Evolutionary conservation across 2,329 filamentous ascomycete genomes (phyloP).

Genomic region (Parastagonospora avenae): DNA sequence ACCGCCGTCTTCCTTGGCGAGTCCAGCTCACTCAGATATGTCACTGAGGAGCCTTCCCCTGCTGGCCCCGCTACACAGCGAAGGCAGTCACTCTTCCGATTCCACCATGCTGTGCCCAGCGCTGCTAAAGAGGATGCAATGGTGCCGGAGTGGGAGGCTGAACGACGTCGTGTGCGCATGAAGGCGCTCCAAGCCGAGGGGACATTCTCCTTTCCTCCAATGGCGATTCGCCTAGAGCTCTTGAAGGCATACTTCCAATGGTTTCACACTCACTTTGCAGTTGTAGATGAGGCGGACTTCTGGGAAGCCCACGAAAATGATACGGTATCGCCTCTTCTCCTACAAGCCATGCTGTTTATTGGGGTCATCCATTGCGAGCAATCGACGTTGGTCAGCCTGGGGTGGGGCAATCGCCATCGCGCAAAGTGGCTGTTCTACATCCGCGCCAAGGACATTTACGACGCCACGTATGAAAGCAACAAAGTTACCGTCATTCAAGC

Average conservation of each 20-base stretch:
- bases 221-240: conserved; percentile 50
- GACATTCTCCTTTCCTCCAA: conserved; percentile 54
- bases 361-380: conserved; percentile 60
- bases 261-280: conserved; percentile 63
- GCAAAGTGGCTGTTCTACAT: conserved; percentile 59
- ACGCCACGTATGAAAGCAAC: conserved; percentile 60
- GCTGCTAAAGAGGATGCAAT: conserved; percentile 42
- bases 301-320: conserved; percentile 48
- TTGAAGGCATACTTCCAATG: conserved; percentile 61
- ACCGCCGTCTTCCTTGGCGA: conserved; percentile 51
- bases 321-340: conserved; percentile 55
- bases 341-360: conserved; percentile 62
- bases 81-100: conserved; percentile 19
- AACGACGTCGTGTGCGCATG: conserved; percentile 42
- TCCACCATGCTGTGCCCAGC: conserved; percentile 42
- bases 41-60: conserved; percentile 42
- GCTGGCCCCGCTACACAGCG: conserved; percentile 38
- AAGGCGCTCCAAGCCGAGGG: conserved; percentile 47
- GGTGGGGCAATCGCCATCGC: conserved; percentile 55
- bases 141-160: conserved; percentile 44
- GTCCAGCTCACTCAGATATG: conserved; percentile 56
- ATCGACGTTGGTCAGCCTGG: conserved; percentile 51
- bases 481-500: conserved; percentile 58
- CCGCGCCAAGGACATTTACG: conserved; percentile 57
- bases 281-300: conserved; percentile 56